Base-by-base conservation (phyloP, 2,329 filamentous ascomycete genomes). In the Alternaria brassicae region DNA sequence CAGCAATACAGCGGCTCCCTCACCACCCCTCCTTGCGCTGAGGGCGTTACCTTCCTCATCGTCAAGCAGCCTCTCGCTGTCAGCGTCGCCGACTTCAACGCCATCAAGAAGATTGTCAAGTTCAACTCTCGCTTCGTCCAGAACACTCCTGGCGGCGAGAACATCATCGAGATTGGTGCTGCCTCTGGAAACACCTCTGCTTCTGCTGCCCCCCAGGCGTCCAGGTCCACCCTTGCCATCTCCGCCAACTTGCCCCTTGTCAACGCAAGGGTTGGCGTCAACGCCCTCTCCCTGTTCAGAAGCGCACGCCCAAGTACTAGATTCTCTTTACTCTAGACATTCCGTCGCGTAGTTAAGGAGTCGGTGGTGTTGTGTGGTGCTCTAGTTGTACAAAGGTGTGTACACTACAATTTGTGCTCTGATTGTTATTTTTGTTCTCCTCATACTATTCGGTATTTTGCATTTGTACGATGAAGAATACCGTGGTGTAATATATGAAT, bases 1-100 rank as follows among this genome's bases (percentile, higher is more conserved):
- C 82, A 80, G 67, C 79, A 80, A 58, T 89, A 89, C 78, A 72
- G 75, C 12, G 87, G 87, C 19, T 87, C 85, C 17, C 79, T 89
- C 45, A 89, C 87, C 39, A 88, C 86, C 0, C 87, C 87, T 19
- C 87, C 87, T 4, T 89, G 87, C 76, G 79, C 80, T 15, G 85
- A 88, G 73, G 82, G 82, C 25, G 77, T 89, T 21, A 78, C 74
- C 9, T 88, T 85, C 80, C 75, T 85, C 47, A 75, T 87, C 40
- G 82, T 82, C 63, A 77, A 79, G 60, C 66, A 83, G 56, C 81
- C 82, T 36, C 70, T 87, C 3, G 72, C 74, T 34, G 75, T 88
- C 61, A 77, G 80, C 63, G 78, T 84, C 15, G 73, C 73, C 4
- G 84, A 82, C 15, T 88, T 77, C 72, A 81, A 83, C 65, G 77